Base-by-base conservation (phyloP, 2,329 filamentous ascomycete species). In the Lasiodiplodia sp. region DNA sequence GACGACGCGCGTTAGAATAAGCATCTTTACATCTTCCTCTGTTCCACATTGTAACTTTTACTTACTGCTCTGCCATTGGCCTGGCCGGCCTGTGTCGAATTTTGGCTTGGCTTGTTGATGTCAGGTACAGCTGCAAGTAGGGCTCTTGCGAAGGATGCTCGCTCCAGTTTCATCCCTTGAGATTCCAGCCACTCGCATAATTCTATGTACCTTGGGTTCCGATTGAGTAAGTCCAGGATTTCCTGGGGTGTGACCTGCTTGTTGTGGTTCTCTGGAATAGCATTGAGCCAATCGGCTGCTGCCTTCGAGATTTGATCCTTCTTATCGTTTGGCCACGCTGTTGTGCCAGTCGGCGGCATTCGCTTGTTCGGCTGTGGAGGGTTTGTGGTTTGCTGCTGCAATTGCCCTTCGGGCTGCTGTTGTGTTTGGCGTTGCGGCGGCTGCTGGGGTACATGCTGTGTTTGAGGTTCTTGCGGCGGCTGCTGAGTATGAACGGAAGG, bases 131-230 rank as follows among this genome's bases (percentile, higher is more conserved):
- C 80, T 49, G 76, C 74, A 7, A 87, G 79, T 18, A 89, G 74
- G 70, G 81, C 82, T 70, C 84, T 81, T 12, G 87, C 87, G 71
- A 89, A 85, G 0, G 80, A 76, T 6, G 84, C 82, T 66, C 86
- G 80, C 70, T 88, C 84, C 40, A 89, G 78, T 38, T 75, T 79
- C 18, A 87, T 77, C 0, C 83, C 84, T 71, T 80, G 80, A 1
- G 72, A 73, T 70, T 89, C 87, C 5, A 89, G 75, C 56, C 80
- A 78, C 69, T 86, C 82, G 72, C 87, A 89, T 2, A 89, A 75
- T 63, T 86, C 81, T 69, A 84, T 82, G 70, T 88, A 89, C 2
- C 82, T 86, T 2, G 86, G 86, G 71, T 88, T 87, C 8, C 77
- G 73, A 62, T 87, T 79, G 10, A 89, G 78, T 47, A 88, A 79